These are phyloP conservation scores for Cladochytrium replicatum DNA, from an alignment of 192 early-diverging fungal species.

Conservation along the genomic window DNA sequence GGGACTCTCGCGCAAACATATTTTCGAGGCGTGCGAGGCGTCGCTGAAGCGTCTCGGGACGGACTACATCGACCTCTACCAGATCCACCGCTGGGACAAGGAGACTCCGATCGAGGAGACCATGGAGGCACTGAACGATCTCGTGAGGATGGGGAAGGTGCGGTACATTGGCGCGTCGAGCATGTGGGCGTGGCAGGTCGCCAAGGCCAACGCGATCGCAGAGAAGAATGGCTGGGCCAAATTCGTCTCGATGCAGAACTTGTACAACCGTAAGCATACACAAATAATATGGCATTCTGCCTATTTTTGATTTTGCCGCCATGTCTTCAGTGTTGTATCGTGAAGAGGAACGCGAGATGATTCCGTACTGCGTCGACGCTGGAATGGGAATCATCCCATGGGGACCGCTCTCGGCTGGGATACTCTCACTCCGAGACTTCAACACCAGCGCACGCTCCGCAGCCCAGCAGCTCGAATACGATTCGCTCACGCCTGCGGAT, in stretches of 20 bases:
- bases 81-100: conserved; percentile 34
- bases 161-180: conserved; percentile 42
- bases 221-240: conserved; percentile 39
- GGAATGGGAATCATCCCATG: conserved; percentile 40
- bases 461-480: too few relatives aligned
- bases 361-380: conserved; percentile 31
- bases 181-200: conserved; percentile 44
- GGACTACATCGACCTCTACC: conserved; percentile 46
- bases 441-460: too few relatives aligned
- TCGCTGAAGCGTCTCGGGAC: conserved; percentile 43
- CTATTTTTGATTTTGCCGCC: conserved; percentile 2
- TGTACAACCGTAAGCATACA: not conserved
- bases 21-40: conserved; percentile 40
- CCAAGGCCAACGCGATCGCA: conserved; percentile 34
- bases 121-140: conserved; percentile 57
- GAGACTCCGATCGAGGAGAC: conserved; percentile 60
- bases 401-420: conserved; percentile 44
- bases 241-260: conserved; percentile 37
- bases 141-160: conserved; percentile 53
- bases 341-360: conserved; percentile 52
- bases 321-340: conserved; percentile 27
- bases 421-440: too few relatives aligned
- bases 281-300: conserved; percentile 16
- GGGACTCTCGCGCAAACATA: conserved; percentile 22
- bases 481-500: too few relatives aligned